Conservation (phyloP, 2,329 filamentous ascomycete species). For the Nigrograna mackinnonii region DNA sequence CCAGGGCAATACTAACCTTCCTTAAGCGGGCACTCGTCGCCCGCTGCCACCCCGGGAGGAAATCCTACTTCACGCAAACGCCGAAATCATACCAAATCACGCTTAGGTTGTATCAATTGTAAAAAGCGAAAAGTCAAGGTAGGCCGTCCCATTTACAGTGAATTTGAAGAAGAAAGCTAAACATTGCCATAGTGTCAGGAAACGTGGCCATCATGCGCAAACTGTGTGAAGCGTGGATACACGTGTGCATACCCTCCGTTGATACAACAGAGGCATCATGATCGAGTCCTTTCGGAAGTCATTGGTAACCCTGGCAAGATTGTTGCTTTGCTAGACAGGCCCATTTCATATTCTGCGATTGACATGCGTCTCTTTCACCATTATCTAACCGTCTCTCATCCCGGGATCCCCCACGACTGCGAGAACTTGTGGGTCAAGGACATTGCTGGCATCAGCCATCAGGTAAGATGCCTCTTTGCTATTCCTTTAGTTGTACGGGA, state of each 20-base stretch:
- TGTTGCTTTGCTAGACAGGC: slow-evolving; percentile 19
- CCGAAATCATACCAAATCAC: slow-evolving; percentile 65
- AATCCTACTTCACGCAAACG: slow-evolving; percentile 16
- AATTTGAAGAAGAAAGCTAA: not conserved
- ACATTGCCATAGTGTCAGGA: slow-evolving; percentile 35
- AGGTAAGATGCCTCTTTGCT: slow-evolving; percentile 10
- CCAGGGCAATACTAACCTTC: too few relatives aligned
- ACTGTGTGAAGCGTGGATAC: slow-evolving; percentile 38
- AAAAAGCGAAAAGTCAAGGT: slow-evolving; percentile 74
- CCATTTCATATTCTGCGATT: slow-evolving; percentile 41
- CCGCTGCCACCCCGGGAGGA: not conserved
- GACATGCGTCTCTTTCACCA: slow-evolving; percentile 60
- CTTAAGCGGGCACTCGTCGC: too few relatives aligned
- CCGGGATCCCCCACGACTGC: slow-evolving; percentile 17
- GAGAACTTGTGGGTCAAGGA: slow-evolving; percentile 19
- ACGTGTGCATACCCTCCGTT: slow-evolving; percentile 36
- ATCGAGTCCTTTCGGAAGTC: slow-evolving; percentile 13
- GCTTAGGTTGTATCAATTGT: slow-evolving; percentile 67
- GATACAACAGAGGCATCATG: slow-evolving; percentile 17
- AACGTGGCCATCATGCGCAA: slow-evolving; percentile 41
- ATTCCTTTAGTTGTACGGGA: not conserved
- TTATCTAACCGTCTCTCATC: slow-evolving; percentile 51
- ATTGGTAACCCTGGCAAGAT: slow-evolving; percentile 11
- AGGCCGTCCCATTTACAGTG: slow-evolving; percentile 11
- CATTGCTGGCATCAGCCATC: slow-evolving; percentile 8